Conservation (phyloP, 2,329 filamentous ascomycete genomes). For the Alternaria novae-zelandiae region DNA sequence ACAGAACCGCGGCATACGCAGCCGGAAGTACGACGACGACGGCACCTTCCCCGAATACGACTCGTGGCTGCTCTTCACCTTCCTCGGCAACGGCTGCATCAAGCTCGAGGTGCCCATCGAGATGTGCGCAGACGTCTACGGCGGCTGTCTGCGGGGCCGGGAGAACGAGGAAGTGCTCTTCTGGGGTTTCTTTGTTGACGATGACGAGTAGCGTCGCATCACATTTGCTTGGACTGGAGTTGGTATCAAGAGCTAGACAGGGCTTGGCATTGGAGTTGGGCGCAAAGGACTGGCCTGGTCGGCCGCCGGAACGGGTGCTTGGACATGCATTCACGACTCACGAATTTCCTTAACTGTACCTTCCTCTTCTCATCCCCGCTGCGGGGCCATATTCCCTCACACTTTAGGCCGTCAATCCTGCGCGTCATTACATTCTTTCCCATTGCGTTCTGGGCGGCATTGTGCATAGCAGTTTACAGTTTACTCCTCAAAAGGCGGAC, state of each 20-base stretch:
- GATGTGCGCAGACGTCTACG: conserved; percentile 46
- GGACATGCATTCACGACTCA: conserved; percentile 40
- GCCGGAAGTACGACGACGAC: conserved; percentile 36
- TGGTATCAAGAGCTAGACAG: conserved; percentile 31
- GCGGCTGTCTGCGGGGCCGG: conserved; percentile 35
- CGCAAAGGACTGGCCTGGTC: conserved; percentile 26
- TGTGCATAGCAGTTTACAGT: conserved; percentile 27
- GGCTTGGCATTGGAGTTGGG: conserved; percentile 42
- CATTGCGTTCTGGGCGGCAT: conserved; percentile 20
- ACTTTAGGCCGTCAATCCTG: conserved; percentile 18
- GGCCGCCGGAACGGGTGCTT: conserved; percentile 29
- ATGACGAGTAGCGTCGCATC: conserved; percentile 30
- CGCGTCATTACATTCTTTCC: conserved; percentile 14
- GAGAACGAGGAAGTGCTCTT: conserved; percentile 46
- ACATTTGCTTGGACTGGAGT: conserved; percentile 30
- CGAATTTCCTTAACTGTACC: conserved; percentile 39
- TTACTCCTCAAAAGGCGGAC: conserved; percentile 23
- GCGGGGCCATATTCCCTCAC: conserved; percentile 8
- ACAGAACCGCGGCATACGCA: conserved; percentile 43
- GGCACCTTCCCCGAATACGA: conserved; percentile 44
- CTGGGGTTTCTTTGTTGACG: conserved; percentile 46
- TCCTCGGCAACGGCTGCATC: conserved; percentile 43
- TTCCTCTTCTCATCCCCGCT: conserved; percentile 16
- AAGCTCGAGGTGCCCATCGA: conserved; percentile 47
- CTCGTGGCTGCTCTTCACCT: conserved; percentile 48